Base-by-base conservation (phyloP, 208 protist species). In the Leishmania gerbilli region DNA sequence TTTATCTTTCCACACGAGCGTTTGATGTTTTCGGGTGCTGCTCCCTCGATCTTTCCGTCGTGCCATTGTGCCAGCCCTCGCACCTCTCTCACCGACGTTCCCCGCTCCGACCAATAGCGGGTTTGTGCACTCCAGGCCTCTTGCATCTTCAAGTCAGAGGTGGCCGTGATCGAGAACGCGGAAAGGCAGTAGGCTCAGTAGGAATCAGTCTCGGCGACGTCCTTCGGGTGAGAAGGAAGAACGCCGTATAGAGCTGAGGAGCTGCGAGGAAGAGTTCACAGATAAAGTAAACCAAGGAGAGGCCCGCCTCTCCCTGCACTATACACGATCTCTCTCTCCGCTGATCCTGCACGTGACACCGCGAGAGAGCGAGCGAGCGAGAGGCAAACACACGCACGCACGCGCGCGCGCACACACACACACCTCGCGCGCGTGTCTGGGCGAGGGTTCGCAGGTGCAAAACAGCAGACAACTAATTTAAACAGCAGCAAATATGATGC, bases 401-500 rank as follows among this genome's bases (percentile, higher is more conserved):
- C 27, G 58, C 47, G 62, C 21, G 62, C 6, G 24, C 49, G 45
- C 8, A 40, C 37, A 24, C 19, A 27, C 6, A 27, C 17, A 60
- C 34, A 42, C 27, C 17, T 76, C 15, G 15, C 24, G 7, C 51
- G 11, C 17, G 49, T 27, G 51, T n/a, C 7, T 60, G 51, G 49
- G 27, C n/a, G 34, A 53, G 34, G 51, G 37, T 17, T 37, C 0
- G 24, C n/a, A 19, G 37, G 11, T 3, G 19, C 27, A 58, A 51
- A 21, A 34, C 6, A 2, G 72, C 47, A 62, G 37, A 62, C 17
- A 77, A 64, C 3, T 42, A 40, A 75, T 71, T 21, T 47, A 47
- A 13, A 8, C 1, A 86, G 34, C 40, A 3, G 56, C 0, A 62
- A 71, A 65, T 9, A 95, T 94, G 91, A 93, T 96, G 93, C 91